Evolutionary conservation across 2,329 filamentous ascomycete species (phyloP).

Genomic region (Sclerotinia subarctica): DNA sequence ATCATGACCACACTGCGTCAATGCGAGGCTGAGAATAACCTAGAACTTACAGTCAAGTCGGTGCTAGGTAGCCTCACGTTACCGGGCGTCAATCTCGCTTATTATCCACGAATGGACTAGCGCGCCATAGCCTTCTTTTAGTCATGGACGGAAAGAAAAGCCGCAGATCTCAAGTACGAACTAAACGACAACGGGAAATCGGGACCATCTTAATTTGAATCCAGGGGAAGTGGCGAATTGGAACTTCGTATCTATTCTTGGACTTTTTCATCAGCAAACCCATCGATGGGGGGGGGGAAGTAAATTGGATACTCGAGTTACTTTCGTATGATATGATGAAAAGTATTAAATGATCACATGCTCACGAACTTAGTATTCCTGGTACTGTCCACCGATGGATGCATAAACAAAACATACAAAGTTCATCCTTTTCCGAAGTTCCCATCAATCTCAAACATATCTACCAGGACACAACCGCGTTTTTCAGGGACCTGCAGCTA

Average conservation of each 20-base stretch:
- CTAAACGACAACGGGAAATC: neutral
- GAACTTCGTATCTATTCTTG: slow-evolving; percentile 1
- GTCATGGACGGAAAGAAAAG: neutral
- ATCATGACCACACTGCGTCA: neutral
- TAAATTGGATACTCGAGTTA: neutral
- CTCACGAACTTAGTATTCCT: too few relatives aligned
- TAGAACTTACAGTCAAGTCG: neutral
- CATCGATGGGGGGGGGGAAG: neutral
- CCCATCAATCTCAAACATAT: neutral
- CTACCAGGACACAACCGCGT: neutral
- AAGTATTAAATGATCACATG: neutral
- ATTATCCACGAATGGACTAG: neutral
- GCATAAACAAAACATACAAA: neutral
- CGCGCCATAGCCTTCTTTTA: neutral
- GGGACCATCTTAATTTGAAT: neutral
- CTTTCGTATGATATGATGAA: too few relatives aligned
- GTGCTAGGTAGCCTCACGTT: neutral
- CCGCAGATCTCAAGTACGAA: neutral
- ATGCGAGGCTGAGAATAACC: slow-evolving; percentile 15
- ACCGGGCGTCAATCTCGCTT: neutral
- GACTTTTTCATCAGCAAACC: neutral
- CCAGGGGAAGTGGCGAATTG: neutral
- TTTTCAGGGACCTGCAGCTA: neutral
- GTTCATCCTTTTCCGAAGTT: neutral
- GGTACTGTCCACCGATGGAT: neutral